phyloP scores from a whole-genome alignment of 305 asterid genomes.

The Rubia tinctorum region DNA sequence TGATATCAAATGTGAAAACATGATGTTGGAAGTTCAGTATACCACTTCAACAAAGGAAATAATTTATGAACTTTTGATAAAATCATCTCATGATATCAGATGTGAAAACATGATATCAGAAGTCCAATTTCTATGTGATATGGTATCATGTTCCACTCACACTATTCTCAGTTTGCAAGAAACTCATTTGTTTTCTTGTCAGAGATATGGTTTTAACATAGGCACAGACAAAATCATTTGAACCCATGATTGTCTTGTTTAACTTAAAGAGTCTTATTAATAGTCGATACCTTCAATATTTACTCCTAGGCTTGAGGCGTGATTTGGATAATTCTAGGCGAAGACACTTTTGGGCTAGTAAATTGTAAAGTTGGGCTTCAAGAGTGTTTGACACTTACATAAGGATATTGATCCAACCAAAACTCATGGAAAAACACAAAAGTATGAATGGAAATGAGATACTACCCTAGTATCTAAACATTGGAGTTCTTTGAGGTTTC shows the following conservation, averaged over 20 bases:
- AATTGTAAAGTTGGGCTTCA: no score
- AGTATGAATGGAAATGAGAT: not conserved
- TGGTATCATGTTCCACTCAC: not conserved
- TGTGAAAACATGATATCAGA: not conserved
- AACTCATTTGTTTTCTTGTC: not conserved
- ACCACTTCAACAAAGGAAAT: not conserved
- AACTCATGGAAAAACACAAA: not conserved
- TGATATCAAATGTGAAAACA: no score
- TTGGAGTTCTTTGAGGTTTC: not conserved
- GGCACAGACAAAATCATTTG: not conserved
- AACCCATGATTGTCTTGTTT: not conserved
- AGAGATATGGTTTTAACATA: not conserved
- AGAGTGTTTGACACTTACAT: no score
- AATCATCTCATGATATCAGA: not conserved
- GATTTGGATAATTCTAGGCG: no score
- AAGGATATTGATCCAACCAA: no score
- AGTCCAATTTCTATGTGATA: no score
- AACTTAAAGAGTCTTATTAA: not conserved
- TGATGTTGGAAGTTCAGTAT: not conserved
- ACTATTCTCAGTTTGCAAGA: not conserved
- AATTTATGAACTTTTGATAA: not conserved
- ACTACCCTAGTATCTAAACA: not conserved
- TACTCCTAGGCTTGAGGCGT: no score
- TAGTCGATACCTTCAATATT: not conserved
- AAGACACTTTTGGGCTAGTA: no score